Conservation (phyloP, 192 early-diverging fungal genomes). For the Podila epicladia region DNA sequence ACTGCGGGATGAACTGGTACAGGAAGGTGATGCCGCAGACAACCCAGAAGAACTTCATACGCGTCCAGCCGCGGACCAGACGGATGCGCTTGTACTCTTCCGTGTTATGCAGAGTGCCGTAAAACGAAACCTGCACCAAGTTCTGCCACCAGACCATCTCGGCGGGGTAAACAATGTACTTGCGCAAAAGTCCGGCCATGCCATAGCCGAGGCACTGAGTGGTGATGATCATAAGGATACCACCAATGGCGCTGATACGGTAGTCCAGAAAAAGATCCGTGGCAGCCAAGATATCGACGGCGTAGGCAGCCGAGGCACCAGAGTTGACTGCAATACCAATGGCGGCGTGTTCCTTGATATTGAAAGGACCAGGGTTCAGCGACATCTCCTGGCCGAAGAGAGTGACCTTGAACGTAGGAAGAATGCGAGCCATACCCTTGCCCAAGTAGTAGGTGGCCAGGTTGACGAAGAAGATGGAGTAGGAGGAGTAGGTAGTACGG, state of each 20-base stretch:
- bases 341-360: slow-evolving; percentile 51
- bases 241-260: slow-evolving; percentile 63
- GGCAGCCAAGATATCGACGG: slow-evolving; percentile 27
- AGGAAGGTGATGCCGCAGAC: slow-evolving; percentile 47
- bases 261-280: slow-evolving; percentile 18
- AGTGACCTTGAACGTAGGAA: background rate
- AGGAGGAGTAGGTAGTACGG: slow-evolving; percentile 15
- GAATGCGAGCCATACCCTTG: slow-evolving; percentile 12
- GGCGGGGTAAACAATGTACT: background rate
- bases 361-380: slow-evolving; percentile 33
- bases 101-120: slow-evolving; percentile 38
- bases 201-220: slow-evolving; percentile 64
- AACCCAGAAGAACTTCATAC: slow-evolving; percentile 46
- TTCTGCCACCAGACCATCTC: slow-evolving; percentile 86
- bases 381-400: background rate
- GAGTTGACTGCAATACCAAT: slow-evolving; percentile 60
- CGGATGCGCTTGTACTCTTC: background rate
- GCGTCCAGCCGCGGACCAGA: slow-evolving; percentile 3
- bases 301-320: slow-evolving; percentile 56
- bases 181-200: slow-evolving; percentile 78
- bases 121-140: slow-evolving; percentile 58
- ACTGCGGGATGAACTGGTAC: slow-evolving; percentile 56
- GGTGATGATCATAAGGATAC: slow-evolving; percentile 62
- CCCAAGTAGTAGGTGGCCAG: slow-evolving; percentile 25
- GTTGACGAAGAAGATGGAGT: slow-evolving; percentile 34